These are phyloP conservation scores for Coemansia guatemalensis DNA, from an alignment of 192 early-diverging fungal genomes.

Conservation along the genomic window DNA sequence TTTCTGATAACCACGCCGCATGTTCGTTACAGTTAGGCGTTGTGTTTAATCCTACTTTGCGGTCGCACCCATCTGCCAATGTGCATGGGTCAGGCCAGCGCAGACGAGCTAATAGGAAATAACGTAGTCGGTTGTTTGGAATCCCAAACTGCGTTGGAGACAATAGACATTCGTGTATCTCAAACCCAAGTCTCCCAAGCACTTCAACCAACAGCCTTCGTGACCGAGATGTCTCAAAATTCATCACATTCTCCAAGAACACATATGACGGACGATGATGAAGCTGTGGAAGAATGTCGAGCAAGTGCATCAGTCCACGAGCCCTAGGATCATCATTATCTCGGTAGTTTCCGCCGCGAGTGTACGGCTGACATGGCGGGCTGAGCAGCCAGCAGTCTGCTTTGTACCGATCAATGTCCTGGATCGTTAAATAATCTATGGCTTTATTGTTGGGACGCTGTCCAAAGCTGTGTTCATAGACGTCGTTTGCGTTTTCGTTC, in stretches of 20 bases:
- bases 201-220: conserved; percentile 24
- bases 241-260: conserved; percentile 52
- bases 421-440: conserved; percentile 31
- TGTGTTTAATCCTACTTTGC: background rate
- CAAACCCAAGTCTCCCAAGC: conserved; percentile 32
- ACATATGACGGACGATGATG: conserved; percentile 17
- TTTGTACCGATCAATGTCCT: conserved; percentile 55
- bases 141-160: conserved; percentile 47
- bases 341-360: conserved; percentile 72
- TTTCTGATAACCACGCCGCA: conserved; percentile 2
- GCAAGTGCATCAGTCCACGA: conserved; percentile 38
- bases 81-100: conserved; percentile 1
- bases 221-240: conserved; percentile 50
- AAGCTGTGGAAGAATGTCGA: conserved; percentile 30
- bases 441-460: conserved; percentile 49
- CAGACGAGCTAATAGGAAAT: conserved; percentile 31
- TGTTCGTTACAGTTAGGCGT: background rate
- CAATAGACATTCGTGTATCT: conserved; percentile 35
- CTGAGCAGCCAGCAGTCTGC: conserved; percentile 87
- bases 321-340: conserved; percentile 59
- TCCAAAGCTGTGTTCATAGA: conserved; percentile 45
- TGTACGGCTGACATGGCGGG: conserved; percentile 90
- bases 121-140: conserved; percentile 42
- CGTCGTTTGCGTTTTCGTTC: conserved; percentile 50
- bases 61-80: background rate